These are phyloP conservation scores for Ramularia collo-cygni DNA, from an alignment of 2,329 filamentous ascomycete species.

Conservation along the genomic window DNA sequence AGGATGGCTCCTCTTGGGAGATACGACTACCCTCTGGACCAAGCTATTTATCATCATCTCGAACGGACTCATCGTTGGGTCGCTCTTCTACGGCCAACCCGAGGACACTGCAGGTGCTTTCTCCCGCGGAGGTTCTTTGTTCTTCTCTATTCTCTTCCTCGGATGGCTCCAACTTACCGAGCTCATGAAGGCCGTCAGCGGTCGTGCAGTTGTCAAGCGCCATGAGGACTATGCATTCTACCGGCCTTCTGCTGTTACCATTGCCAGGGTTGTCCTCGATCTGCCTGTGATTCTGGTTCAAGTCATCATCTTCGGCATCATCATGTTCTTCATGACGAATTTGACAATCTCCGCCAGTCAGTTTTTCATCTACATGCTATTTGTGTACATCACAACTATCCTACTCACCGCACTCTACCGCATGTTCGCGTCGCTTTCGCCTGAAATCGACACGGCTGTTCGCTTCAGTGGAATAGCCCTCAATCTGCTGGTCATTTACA, in stretches of 20 bases:
- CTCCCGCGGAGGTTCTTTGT: constrained; percentile 54
- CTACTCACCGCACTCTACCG: constrained; percentile 59
- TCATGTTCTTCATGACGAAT: constrained; percentile 60
- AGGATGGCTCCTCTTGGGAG: constrained; percentile 70
- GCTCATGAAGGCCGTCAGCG: constrained; percentile 68
- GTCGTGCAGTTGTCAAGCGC: constrained; percentile 61
- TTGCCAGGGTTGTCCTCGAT: constrained; percentile 57
- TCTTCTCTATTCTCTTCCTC: constrained; percentile 62
- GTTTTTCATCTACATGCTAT: constrained; percentile 60
- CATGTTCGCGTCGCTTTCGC: constrained; percentile 58
- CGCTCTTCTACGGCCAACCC: constrained; percentile 65
- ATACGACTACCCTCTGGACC: constrained; percentile 67
- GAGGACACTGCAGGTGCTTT: constrained; percentile 56
- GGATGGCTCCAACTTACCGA: constrained; percentile 69
- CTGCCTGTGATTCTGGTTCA: constrained; percentile 54
- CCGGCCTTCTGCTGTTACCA: constrained; percentile 57
- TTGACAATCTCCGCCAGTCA: constrained; percentile 54
- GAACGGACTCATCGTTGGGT: constrained; percentile 68
- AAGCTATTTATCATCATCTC: constrained; percentile 73
- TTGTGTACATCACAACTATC: constrained; percentile 57
- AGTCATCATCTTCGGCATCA: constrained; percentile 53
- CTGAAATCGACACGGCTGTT: constrained; percentile 59
- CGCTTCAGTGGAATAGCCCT: constrained; percentile 57
- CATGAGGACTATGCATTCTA: constrained; percentile 65
- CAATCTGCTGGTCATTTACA: constrained; percentile 57